phyloP scores from a whole-genome alignment of 331 rosid genomes.

The Dryas integrifolia region DNA sequence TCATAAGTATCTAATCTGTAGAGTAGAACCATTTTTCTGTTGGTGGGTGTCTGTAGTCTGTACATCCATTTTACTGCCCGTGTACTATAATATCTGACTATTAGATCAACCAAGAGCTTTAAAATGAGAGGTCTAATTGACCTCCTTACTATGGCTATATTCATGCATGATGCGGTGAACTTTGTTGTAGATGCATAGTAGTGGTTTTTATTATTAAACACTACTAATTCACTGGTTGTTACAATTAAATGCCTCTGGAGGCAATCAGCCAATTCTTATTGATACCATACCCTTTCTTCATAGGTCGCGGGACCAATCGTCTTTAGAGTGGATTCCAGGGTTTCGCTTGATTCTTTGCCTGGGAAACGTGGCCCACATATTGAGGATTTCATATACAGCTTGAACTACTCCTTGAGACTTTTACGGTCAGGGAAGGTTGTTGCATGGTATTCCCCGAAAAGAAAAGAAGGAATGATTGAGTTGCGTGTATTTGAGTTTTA shows the following conservation, averaged over 20 bases:
- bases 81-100: neutral
- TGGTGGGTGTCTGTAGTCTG: neutral
- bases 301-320: conserved; percentile 75
- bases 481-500: conserved; percentile 73
- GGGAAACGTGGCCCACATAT: conserved; percentile 43
- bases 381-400: conserved; percentile 81
- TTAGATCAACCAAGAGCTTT: neutral
- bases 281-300: neutral
- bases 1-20: neutral
- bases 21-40: neutral
- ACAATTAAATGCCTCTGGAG: neutral
- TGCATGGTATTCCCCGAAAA: conserved; percentile 86
- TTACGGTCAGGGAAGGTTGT: conserved; percentile 68
- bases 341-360: conserved; percentile 42
- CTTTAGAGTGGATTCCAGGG: conserved; percentile 63
- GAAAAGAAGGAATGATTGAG: conserved; percentile 92
- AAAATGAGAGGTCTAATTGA: neutral
- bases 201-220: too few species aligned
- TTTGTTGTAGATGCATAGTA: neutral
- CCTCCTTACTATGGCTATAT: too few species aligned
- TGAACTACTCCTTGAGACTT: conserved; percentile 64
- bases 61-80: neutral
- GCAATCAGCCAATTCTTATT: neutral
- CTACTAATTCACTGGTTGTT: neutral
- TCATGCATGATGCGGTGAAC: neutral